Conservation (phyloP, 108 stramenopile genomes). For the Skeletonema tropicum region DNA sequence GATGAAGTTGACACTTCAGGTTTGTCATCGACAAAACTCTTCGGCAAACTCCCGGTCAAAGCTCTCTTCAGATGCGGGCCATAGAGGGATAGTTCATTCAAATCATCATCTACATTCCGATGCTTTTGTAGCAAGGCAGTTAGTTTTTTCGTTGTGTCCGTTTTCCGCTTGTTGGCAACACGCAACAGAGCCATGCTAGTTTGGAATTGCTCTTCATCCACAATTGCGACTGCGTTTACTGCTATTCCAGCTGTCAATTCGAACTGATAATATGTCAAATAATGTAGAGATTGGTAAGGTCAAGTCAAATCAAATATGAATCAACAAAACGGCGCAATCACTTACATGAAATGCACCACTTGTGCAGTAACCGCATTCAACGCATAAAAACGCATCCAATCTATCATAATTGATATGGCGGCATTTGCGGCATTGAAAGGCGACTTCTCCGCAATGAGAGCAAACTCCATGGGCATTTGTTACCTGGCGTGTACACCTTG, state of each 20-base stretch:
- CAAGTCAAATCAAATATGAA: not conserved
- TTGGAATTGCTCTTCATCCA: conserved; percentile 61
- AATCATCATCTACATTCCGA: conserved; percentile 10
- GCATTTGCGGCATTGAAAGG: conserved; percentile 95
- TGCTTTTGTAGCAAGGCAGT: conserved; percentile 17
- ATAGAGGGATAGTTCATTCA: conserved; percentile 40
- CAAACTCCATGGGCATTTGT: conserved; percentile 96
- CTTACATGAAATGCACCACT: conserved; percentile 71
- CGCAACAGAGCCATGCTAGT: conserved; percentile 45
- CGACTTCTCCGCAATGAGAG: conserved; percentile 94
- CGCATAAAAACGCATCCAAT: conserved; percentile 95
- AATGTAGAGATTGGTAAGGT: not conserved
- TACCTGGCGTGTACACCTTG: conserved; percentile 91
- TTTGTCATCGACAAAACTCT: conserved; percentile 25
- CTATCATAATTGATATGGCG: conserved; percentile 95
- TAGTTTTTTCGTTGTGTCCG: conserved; percentile 46
- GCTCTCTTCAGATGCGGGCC: conserved; percentile 62
- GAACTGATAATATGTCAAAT: not conserved
- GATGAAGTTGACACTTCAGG: conserved; percentile 20
- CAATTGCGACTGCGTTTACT: conserved; percentile 78
- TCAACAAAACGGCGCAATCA: not conserved
- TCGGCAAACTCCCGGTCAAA: conserved; percentile 60
- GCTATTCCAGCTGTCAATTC: conserved; percentile 75
- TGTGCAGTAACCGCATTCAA: conserved; percentile 96
- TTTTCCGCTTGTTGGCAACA: conserved; percentile 45